These are phyloP conservation scores for Westerdykella sp. DNA, from an alignment of 2,329 filamentous ascomycete species.

Conservation along the genomic window DNA sequence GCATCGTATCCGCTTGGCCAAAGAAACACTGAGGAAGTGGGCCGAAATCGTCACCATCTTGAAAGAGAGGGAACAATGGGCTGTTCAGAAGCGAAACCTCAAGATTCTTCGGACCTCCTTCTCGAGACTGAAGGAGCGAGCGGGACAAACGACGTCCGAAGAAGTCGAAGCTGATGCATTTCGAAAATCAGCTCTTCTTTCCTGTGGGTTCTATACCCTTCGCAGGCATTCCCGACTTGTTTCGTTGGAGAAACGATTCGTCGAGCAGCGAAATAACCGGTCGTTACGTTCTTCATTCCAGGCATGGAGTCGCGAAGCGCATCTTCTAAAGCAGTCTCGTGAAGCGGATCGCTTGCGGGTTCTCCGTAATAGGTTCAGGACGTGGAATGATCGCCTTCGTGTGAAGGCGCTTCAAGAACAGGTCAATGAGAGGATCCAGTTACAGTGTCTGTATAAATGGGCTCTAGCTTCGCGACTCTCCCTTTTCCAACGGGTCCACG, in stretches of 20 bases:
- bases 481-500: conserved; percentile 37
- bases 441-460: conserved; percentile 57
- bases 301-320: conserved; percentile 44
- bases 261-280: conserved; percentile 42
- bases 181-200: conserved; percentile 21
- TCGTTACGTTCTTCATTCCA: conserved; percentile 35
- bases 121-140: conserved; percentile 16
- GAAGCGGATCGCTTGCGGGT: conserved; percentile 48
- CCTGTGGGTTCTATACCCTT: conserved; percentile 15
- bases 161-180: conserved; percentile 33
- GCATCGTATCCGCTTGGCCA: conserved; percentile 24
- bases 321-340: conserved; percentile 43
- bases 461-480: conserved; percentile 45
- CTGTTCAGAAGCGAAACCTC: conserved; percentile 15
- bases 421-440: conserved; percentile 51
- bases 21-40: conserved; percentile 23
- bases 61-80: conserved; percentile 22
- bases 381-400: conserved; percentile 58
- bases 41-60: conserved; percentile 17
- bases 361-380: conserved; percentile 52
- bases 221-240: conserved; percentile 39
- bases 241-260: conserved; percentile 41
- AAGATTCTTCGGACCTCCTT: conserved; percentile 23
- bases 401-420: conserved; percentile 47
- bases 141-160: conserved; percentile 18